Percentiles rank a stretch among this genome's conserved stretches.
phyloP scores from a whole-genome alignment of 306 rosid species.

The Trifolium fragiferum region DNA sequence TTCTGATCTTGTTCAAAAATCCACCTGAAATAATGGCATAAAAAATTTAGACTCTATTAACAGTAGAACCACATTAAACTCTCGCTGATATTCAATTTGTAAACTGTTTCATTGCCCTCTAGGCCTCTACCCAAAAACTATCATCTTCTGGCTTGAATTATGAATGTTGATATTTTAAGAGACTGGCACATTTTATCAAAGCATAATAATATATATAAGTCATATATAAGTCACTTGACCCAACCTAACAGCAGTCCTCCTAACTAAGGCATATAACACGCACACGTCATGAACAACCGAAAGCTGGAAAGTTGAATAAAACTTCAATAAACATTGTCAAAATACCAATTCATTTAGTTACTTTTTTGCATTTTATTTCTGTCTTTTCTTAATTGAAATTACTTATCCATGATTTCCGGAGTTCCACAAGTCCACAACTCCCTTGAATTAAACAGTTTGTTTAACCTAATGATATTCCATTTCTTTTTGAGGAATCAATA shows the following conservation, averaged over 20 bases:
- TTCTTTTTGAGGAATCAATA: neutral
- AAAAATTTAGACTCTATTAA: slow-evolving; percentile 22
- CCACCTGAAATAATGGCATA: slow-evolving; percentile 67
- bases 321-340: neutral
- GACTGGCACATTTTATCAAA: neutral
- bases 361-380: neutral
- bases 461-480: neutral
- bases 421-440: slow-evolving; percentile 10
- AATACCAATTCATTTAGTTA: neutral
- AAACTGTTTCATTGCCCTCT: neutral
- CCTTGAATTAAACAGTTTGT: slow-evolving; percentile 10
- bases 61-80: slow-evolving; percentile 28
- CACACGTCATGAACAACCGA: slow-evolving; percentile 4
- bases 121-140: neutral
- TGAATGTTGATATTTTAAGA: neutral
- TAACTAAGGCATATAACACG: slow-evolving; percentile 36
- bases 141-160: neutral
- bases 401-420: neutral
- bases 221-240: slow-evolving; percentile 28
- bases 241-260: slow-evolving; percentile 30
- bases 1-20: slow-evolving; percentile 66
- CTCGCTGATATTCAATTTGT: neutral
- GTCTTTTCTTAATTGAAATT: neutral
- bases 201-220: no score
- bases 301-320: slow-evolving; percentile 10